Percentiles rank a stretch among this genome's conserved stretches.
Evolutionary conservation across 2,329 filamentous ascomycete species (phyloP).

Genomic region (Botrytis aclada): DNA sequence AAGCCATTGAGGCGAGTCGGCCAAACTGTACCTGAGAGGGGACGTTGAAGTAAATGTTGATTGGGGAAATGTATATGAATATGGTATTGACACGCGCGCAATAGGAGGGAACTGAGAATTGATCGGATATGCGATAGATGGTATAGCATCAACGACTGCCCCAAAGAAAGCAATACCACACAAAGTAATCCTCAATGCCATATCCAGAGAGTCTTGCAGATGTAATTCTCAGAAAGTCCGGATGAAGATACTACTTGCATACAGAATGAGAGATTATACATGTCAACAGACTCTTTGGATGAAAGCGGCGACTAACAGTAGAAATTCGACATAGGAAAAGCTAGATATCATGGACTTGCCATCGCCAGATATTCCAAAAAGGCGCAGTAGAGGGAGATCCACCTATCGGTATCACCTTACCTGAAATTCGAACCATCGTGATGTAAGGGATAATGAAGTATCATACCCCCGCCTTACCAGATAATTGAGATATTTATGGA

Average conservation of each 20-base stretch:
- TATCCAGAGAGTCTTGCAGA: conserved; percentile 21
- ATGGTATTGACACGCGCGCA: conserved; percentile 64
- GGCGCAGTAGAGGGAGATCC: conserved; percentile 29
- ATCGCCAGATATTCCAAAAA: conserved; percentile 27
- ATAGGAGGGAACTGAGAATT: conserved; percentile 83
- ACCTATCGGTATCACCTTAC: conserved; percentile 31
- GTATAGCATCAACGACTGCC: conserved; percentile 35
- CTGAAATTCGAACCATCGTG: conserved; percentile 29
- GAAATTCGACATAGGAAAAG: conserved; percentile 20
- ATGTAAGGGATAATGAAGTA: conserved; percentile 30
- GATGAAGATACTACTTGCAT: conserved; percentile 21
- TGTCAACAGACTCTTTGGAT: conserved; percentile 19
- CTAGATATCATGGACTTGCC: conserved; percentile 22
- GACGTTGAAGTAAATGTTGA: conserved; percentile 67
- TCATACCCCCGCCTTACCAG: conserved; percentile 16
- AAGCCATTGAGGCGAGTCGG: conserved; percentile 68
- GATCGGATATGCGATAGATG: conserved; percentile 62
- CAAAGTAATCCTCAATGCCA: conserved; percentile 29
- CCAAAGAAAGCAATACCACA: conserved; percentile 25
- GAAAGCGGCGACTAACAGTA: conserved; percentile 19
- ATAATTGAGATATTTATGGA: conserved; percentile 15
- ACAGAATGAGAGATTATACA: conserved; percentile 14
- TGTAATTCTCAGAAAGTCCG: conserved; percentile 8
- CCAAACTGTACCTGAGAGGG: conserved; percentile 64
- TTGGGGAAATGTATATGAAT: conserved; percentile 67